Evolutionary conservation across 352 stramenopile genomes (phyloP), one percentile per base, ranked within the genome.

Genomic region (Sclerospora graminicola): DNA sequence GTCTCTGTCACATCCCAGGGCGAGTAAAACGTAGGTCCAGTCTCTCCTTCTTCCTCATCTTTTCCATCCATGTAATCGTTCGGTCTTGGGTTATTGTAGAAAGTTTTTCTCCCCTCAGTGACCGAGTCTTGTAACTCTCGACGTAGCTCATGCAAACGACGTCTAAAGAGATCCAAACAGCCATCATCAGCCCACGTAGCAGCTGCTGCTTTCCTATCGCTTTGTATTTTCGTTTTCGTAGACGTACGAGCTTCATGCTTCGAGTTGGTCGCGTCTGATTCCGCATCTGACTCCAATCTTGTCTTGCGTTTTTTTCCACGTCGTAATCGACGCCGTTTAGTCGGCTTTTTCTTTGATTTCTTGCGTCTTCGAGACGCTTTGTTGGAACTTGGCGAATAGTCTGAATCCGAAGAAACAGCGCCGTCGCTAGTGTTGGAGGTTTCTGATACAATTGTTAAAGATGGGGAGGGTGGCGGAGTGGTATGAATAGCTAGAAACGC

Each of bases 1-100:
- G 72, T 89, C 36, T 80, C 55, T 15, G 69, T 53, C 13, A 70
- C 45, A 39, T 86, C 78, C 33, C 54, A 57, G 0, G 78, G 71
- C 18, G 50, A 40, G 40, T 84, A 87, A 34, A 49, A 56, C 39
- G 44, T 50, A 29, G 43, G 39, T 40, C 48, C 52, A 7, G 50
- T 52, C 16, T 38, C 43, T 8, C 28, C 28, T 8, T 56, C 32
- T 10, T 14, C 23, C n/a, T 57, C 19, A 0, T 21, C 27, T 28
- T 53, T 15, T 19, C 32, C 23, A 34, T 42, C 45, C n/a, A 58
- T 15, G 5, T 20, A 42, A 13, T 53, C 27, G 1, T 24, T 18
- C 13, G 47, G 18, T 41, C 20, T 30, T 39, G 63, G 60, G 28
- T 59, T 64, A 27, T 73, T 69, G 63, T 81, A 81, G 23, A 78